These are phyloP conservation scores for Cerioporus squamosus DNA, from an alignment of 1,284 basidiomycete species.

Conservation along the genomic window DNA sequence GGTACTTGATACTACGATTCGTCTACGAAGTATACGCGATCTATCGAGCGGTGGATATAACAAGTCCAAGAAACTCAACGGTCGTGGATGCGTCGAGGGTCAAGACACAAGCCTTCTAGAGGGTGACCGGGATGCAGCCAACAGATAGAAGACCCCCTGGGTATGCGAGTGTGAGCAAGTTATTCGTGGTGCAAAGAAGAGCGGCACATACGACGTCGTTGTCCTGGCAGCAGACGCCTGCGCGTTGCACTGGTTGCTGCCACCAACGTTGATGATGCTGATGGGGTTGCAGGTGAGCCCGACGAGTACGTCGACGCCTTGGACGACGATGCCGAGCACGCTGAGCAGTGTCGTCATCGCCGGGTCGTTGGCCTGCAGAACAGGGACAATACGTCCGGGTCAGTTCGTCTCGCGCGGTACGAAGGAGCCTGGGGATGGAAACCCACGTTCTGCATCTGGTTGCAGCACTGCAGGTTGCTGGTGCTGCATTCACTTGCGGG, in stretches of 20 bases:
- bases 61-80: too few species aligned
- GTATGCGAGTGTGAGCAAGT: background rate
- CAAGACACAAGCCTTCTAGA: background rate
- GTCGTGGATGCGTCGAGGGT: too few species aligned
- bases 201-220: conserved; percentile 2
- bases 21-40: too few species aligned
- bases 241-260: conserved; percentile 32
- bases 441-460: conserved; percentile 22
- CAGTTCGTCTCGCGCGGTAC: too few species aligned
- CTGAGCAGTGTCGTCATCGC: conserved; percentile 17
- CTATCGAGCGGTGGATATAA: too few species aligned
- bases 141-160: conserved; percentile 8
- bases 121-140: conserved; percentile 9
- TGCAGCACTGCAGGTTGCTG: conserved; percentile 37
- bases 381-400: too few species aligned
- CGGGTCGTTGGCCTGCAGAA: conserved; percentile 11
- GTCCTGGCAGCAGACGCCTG: conserved; percentile 45
- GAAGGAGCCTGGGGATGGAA: too few species aligned
- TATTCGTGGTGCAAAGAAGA: background rate
- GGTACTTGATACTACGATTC: too few species aligned
- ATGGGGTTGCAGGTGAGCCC: conserved; percentile 27
- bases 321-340: conserved; percentile 22
- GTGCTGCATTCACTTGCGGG: conserved; percentile 29
- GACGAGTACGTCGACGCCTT: conserved; percentile 19
- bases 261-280: conserved; percentile 25